Conservation (phyloP, 306 rosid genomes). For the Acmispon strigosus region DNA sequence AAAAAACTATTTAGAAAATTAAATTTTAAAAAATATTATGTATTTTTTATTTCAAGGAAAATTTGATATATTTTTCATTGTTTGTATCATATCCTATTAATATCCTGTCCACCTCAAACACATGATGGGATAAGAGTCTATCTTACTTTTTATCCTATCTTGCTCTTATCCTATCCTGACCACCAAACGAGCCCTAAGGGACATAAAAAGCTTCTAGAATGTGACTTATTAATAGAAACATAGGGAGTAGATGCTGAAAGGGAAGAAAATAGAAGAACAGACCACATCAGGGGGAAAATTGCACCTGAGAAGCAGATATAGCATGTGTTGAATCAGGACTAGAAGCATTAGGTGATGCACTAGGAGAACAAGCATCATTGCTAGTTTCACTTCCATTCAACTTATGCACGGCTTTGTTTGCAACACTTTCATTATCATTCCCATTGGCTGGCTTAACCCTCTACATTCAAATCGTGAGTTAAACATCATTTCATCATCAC, state of each 20-base stretch:
- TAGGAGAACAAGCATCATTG: slow-evolving; percentile 39
- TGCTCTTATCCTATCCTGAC: no score
- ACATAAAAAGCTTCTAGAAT: no score
- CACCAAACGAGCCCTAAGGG: no score
- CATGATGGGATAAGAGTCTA: no score
- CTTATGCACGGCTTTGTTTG: slow-evolving; percentile 43
- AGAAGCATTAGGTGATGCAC: slow-evolving; percentile 47
- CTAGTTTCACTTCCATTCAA: slow-evolving; percentile 71
- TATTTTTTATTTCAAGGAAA: no score
- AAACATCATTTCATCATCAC: slow-evolving; percentile 22
- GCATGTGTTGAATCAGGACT: slow-evolving; percentile 35
- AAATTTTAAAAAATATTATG: no score
- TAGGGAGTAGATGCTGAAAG: background rate
- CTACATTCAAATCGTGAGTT: slow-evolving; percentile 36
- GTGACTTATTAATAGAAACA: no score
- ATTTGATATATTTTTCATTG: no score
- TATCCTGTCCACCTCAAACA: no score
- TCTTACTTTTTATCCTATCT: no score
- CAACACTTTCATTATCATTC: slow-evolving; percentile 42
- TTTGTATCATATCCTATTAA: no score
- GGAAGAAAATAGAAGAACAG: background rate
- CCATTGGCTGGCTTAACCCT: slow-evolving; percentile 65
- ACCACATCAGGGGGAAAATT: background rate
- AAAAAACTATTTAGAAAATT: no score
- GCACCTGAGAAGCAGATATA: slow-evolving; percentile 46